Conservation (phyloP, 345 rosid species). For the Erodium maritimum region DNA sequence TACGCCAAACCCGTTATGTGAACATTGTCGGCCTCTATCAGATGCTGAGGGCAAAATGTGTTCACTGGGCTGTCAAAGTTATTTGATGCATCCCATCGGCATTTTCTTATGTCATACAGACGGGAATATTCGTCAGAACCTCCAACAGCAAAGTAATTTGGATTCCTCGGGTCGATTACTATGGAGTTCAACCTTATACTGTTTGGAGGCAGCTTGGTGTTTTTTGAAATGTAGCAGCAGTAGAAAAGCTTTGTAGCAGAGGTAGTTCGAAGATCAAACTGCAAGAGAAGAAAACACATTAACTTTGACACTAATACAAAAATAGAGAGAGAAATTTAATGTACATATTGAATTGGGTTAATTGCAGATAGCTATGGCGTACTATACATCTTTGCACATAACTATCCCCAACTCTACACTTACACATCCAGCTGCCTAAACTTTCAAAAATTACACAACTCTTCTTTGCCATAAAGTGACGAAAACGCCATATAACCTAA, state of each 20-base stretch:
- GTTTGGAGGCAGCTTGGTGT: conserved; percentile 29
- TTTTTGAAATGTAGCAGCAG: conserved; percentile 29
- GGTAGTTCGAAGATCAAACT: conserved; percentile 48
- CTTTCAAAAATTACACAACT: too few relatives aligned
- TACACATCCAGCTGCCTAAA: too few relatives aligned
- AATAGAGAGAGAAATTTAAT: too few relatives aligned
- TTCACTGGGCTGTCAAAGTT: conserved; percentile 30
- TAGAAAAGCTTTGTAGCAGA: conserved; percentile 33
- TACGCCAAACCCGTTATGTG: conserved; percentile 49
- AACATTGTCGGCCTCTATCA: conserved; percentile 23
- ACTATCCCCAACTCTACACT: too few relatives aligned
- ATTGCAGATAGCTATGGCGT: too few relatives aligned
- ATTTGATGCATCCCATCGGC: conserved; percentile 27
- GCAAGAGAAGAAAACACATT: conserved; percentile 11
- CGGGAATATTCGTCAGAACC: conserved; percentile 58
- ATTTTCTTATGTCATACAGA: conserved; percentile 39
- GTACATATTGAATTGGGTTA: too few relatives aligned
- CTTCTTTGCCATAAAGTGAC: too few relatives aligned
- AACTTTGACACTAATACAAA: conserved; percentile 6
- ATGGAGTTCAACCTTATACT: conserved; percentile 37
- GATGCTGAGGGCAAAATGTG: conserved; percentile 36
- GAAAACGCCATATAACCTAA: too few relatives aligned
- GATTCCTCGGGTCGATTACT: conserved; percentile 44
- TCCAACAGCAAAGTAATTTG: conserved; percentile 41
- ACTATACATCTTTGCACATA: too few relatives aligned